phyloP scores from a whole-genome alignment of 23 red algal genomes.

The Agarophyton chilense region DNA sequence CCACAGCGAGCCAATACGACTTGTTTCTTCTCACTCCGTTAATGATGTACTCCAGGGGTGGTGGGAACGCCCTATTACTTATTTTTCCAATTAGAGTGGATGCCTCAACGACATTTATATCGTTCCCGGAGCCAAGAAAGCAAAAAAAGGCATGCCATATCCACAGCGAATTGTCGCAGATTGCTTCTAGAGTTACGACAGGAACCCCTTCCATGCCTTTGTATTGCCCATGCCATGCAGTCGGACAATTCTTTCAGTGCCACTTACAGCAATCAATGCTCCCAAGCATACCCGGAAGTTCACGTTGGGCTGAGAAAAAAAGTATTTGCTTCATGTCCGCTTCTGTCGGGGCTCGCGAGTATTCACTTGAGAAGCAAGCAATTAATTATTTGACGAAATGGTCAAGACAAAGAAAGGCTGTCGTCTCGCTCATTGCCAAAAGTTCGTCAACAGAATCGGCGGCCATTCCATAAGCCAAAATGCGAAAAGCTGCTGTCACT shows the following conservation, averaged over 20 bases:
- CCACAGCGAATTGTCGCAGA: neutral
- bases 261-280: constrained; percentile 37
- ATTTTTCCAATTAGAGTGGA: neutral
- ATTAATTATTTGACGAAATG: no score
- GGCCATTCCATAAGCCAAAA: constrained; percentile 34
- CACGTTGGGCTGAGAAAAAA: neutral
- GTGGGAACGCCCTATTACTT: neutral
- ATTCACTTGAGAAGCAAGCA: constrained; percentile 1
- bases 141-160: constrained; percentile 31
- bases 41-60: neutral
- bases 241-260: constrained; percentile 35
- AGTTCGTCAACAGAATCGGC: constrained; percentile 26
- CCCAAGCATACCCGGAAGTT: constrained; percentile 12
- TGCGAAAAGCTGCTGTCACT: neutral
- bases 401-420: no score
- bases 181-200: neutral
- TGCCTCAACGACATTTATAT: constrained; percentile 12
- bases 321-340: no score
- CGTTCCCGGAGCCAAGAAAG: neutral
- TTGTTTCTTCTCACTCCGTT: constrained; percentile 4
- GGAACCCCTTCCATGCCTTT: neutral
- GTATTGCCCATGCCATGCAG: neutral
- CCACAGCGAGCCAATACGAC: constrained; percentile 49
- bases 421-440: neutral
- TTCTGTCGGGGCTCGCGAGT: constrained; percentile 18